Conservation (phyloP, 257 asterid species). For the Eucommia ulmoides region DNA sequence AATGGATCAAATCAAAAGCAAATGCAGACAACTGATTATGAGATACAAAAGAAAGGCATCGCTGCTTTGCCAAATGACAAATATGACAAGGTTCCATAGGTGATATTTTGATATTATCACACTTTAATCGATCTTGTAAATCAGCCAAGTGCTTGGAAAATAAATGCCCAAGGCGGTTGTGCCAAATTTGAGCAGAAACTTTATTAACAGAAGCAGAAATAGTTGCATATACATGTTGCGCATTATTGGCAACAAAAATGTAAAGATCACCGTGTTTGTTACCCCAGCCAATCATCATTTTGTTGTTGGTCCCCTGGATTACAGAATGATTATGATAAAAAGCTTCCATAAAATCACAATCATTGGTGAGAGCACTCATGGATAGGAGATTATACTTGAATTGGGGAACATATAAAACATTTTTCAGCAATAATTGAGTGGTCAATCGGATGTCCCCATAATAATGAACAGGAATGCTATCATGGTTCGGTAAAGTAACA, state of each 20-base stretch:
- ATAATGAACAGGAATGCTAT: not conserved
- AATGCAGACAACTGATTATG: no score
- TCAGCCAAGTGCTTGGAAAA: no score
- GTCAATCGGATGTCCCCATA: not conserved
- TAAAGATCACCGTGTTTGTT: not conserved
- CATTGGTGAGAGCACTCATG: not conserved
- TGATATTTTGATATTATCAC: no score
- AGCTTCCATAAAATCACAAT: not conserved
- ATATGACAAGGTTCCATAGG: no score
- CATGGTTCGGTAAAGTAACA: not conserved
- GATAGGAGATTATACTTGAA: not conserved
- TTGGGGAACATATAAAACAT: not conserved
- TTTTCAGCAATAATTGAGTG: not conserved
- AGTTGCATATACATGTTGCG: not conserved
- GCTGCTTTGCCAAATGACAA: no score
- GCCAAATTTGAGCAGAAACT: not conserved
- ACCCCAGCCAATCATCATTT: conserved; percentile 4
- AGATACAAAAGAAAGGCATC: no score
- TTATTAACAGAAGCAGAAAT: not conserved
- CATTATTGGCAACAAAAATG: not conserved
- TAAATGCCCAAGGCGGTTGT: no score
- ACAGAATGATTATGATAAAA: not conserved
- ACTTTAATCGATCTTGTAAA: no score
- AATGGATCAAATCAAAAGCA: no score
- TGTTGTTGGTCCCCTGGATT: not conserved